Percentiles rank a stretch among this genome's conserved stretches.
Conservation (phyloP, 139 green algal genomes). For the Penium margaritaceum region DNA sequence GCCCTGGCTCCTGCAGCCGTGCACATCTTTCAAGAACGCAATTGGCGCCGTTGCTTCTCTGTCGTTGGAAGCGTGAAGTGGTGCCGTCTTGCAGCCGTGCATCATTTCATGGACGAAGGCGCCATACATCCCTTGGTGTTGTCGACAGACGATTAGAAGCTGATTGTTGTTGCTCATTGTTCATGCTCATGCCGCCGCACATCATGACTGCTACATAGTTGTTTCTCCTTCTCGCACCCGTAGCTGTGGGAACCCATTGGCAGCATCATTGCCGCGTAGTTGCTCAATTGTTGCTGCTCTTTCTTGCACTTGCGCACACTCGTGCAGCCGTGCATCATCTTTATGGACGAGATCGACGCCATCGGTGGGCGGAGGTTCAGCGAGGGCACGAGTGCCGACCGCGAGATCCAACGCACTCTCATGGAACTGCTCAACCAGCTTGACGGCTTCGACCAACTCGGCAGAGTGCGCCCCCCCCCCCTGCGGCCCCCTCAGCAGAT, state of each 20-base stretch:
- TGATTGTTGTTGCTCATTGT: conserved; percentile 43
- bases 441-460: conserved; percentile 94
- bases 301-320: not conserved
- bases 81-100: conserved; percentile 86
- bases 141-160: too few species aligned
- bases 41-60: conserved; percentile 93
- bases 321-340: conserved; percentile 55
- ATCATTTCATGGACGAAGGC: conserved; percentile 61
- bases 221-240: conserved; percentile 63
- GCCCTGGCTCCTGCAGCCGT: not conserved
- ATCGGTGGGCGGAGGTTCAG: conserved; percentile 92
- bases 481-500: too few species aligned
- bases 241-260: conserved; percentile 77
- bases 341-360: conserved; percentile 81
- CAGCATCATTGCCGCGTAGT: conserved; percentile 82
- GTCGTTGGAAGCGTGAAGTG: conserved; percentile 97
- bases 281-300: conserved; percentile 65
- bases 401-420: conserved; percentile 97
- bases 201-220: too few species aligned
- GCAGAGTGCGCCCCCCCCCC: conserved; percentile 78
- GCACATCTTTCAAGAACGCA: conserved; percentile 98
- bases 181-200: too few species aligned
- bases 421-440: conserved; percentile 98
- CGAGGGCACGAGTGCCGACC: conserved; percentile 91
- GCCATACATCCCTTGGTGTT: too few species aligned